Conservation (phyloP, 257 asterid genomes). For the Solanum virginianum region DNA sequence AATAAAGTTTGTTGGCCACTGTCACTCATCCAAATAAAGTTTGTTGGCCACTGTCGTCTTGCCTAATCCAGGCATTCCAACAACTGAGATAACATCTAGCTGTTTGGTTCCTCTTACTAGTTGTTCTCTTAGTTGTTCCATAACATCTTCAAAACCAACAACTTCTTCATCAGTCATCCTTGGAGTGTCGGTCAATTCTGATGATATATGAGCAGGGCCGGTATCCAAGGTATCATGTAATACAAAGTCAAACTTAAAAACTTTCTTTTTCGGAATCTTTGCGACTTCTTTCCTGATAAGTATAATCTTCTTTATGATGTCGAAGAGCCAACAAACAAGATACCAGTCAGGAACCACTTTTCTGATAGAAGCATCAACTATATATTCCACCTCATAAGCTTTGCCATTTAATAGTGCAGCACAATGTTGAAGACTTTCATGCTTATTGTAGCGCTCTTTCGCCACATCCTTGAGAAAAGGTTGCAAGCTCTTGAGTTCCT, state of each 20-base stretch:
- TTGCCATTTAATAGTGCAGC: neutral
- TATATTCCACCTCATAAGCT: neutral
- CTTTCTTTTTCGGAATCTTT: neutral
- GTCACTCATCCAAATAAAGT: constrained; percentile 15
- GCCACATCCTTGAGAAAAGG: neutral
- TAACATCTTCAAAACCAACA: constrained; percentile 41
- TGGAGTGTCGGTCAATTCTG: neutral
- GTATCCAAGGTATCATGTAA: neutral
- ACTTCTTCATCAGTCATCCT: constrained; percentile 11
- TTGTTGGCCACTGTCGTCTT: constrained; percentile 17
- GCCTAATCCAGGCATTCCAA: constrained; percentile 29
- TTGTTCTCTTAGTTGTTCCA: constrained; percentile 3
- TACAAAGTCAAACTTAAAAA: neutral
- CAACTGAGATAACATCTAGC: constrained; percentile 25
- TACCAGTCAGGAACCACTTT: neutral
- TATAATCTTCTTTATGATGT: neutral
- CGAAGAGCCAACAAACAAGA: neutral
- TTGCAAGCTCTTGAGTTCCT: neutral
- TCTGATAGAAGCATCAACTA: neutral
- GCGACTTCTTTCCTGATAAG: neutral
- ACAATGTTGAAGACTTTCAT: neutral
- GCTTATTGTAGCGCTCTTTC: neutral
- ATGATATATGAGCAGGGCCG: neutral
- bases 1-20: constrained; percentile 16
- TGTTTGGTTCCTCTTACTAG: constrained; percentile 9